phyloP scores from a whole-genome alignment of 768 basidiomycete species.

The Leccinum truebloodii region DNA sequence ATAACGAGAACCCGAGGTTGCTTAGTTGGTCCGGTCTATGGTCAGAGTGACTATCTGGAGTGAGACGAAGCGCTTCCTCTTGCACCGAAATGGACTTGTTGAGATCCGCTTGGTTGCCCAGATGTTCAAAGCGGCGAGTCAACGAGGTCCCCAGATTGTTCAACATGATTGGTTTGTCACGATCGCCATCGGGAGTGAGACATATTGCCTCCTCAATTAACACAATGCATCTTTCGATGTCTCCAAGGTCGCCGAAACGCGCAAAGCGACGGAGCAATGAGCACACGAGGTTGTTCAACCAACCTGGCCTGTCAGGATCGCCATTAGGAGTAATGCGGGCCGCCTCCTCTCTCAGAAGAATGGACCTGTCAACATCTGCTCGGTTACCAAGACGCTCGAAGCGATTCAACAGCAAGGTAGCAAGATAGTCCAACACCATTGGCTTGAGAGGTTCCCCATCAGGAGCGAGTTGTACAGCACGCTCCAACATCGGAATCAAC shows the following conservation, averaged over 20 bases:
- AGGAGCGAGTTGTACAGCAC: neutral
- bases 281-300: neutral
- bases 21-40: too few species aligned
- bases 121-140: neutral
- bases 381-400: neutral
- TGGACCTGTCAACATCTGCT: neutral
- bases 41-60: too few species aligned
- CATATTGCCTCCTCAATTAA: neutral
- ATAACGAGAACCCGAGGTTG: too few species aligned
- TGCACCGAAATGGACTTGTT: neutral
- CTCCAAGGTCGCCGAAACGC: neutral
- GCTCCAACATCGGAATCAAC: neutral
- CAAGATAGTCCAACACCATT: neutral
- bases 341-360: neutral
- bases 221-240: neutral
- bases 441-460: neutral
- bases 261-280: neutral
- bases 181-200: neutral
- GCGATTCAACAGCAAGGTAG: neutral
- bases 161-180: neutral
- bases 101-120: neutral
- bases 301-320: neutral
- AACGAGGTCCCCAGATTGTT: neutral
- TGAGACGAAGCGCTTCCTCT: too few species aligned
- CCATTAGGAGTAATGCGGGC: neutral